phyloP scores from a whole-genome alignment of 305 asterid genomes.

The Fraxinus sp. region DNA sequence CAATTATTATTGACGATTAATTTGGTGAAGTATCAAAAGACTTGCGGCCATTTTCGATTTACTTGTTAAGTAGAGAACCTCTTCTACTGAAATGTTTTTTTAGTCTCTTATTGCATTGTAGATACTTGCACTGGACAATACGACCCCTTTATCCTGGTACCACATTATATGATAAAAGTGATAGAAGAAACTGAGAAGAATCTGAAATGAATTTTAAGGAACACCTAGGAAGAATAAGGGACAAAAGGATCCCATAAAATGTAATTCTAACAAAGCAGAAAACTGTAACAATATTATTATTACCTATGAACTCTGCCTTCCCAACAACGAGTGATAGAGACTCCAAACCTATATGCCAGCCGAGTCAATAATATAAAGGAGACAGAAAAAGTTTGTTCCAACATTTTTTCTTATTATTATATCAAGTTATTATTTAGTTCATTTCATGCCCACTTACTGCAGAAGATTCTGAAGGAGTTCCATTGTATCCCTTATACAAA shows the following conservation, averaged over 20 bases:
- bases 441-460: conserved; percentile 13
- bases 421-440: not conserved
- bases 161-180: not conserved
- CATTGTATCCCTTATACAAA: conserved; percentile 70
- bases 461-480: conserved; percentile 53
- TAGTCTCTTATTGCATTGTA: not conserved
- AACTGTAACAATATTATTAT: not conserved
- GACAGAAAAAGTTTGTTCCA: not conserved
- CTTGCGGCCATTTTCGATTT: not conserved
- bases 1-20: too few species aligned
- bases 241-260: not conserved
- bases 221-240: not conserved
- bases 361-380: not conserved
- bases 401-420: not conserved
- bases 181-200: not conserved
- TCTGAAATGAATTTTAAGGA: not conserved
- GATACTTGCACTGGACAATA: not conserved
- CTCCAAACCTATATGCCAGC: not conserved
- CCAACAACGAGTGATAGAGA: not conserved
- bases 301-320: not conserved
- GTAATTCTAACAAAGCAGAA: not conserved
- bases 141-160: not conserved
- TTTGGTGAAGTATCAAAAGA: not conserved
- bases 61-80: too few species aligned
- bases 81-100: not conserved